phyloP scores from a whole-genome alignment of 768 basidiomycete species.

The Mycena latifolia region DNA sequence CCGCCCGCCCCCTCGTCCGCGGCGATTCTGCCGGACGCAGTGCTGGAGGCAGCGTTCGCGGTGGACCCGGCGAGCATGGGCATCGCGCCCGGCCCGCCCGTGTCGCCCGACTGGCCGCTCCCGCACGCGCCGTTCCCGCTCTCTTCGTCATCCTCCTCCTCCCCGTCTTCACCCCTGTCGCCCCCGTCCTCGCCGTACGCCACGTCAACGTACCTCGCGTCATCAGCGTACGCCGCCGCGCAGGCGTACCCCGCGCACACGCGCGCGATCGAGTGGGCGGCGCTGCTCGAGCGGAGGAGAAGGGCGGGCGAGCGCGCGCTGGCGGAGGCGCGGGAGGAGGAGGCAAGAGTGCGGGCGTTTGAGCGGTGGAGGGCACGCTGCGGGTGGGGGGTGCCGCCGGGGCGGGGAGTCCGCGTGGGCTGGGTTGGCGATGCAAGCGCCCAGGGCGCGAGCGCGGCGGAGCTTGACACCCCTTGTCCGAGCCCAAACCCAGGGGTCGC shows the following conservation, averaged over 20 bases:
- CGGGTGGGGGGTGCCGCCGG: conserved; percentile 16
- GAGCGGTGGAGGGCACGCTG: conserved; percentile 4
- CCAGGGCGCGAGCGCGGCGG: not conserved
- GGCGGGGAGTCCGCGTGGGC: conserved; percentile 6
- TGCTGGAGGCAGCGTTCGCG: not conserved
- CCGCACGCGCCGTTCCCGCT: conserved; percentile 29
- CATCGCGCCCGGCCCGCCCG: conserved; percentile 22
- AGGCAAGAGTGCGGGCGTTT: not conserved
- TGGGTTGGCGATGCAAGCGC: not conserved
- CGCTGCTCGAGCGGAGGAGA: conserved; percentile 28
- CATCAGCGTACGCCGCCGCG: too few relatives aligned
- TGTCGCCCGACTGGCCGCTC: conserved; percentile 34
- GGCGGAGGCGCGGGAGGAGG: conserved; percentile 21
- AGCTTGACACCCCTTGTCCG: too few relatives aligned
- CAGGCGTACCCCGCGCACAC: conserved; percentile 17
- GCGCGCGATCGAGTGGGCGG: conserved; percentile 34
- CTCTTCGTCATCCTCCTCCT: not conserved
- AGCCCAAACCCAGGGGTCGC: not conserved
- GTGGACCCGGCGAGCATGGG: not conserved
- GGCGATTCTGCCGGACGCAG: not conserved
- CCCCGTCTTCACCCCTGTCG: not conserved
- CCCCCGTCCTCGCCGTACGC: not conserved
- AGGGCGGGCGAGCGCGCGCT: conserved; percentile 30
- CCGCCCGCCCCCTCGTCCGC: conserved; percentile 3
- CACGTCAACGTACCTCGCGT: not conserved